Base-by-base conservation (phyloP, 441 rosid species). In the Croton setiger region DNA sequence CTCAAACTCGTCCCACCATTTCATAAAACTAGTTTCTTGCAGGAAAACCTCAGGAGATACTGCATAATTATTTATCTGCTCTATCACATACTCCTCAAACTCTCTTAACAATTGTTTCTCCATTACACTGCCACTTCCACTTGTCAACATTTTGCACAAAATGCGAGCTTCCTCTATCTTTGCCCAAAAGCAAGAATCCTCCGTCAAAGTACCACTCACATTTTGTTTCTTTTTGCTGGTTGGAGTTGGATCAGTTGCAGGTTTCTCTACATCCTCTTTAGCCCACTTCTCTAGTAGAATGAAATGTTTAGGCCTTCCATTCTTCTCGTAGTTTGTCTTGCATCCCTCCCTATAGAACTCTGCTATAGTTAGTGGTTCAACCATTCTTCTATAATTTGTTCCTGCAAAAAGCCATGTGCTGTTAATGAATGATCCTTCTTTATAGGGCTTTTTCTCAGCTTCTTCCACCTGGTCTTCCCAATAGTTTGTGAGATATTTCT, bases 181-280 rank as follows among this genome's bases (percentile, higher is more conserved):
- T 35, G 87, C 85, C 98, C 96, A 92, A 39, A 92, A 92, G 63
- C 91, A 86, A 49, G 98, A 90, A 83, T 92, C 96, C 53, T 81
- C 71, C 0, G 87, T 87, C 20, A 87, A n/a, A 39, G 39, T 70
- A 23, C 51, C 60, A 35, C 39, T 69, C 47, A 80, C 76, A 7
- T 78, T 84, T 69, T 75, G 62, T 47, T 44, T 77, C 60, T 58
- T 72, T 2, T 41, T 37, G 13, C 63, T 11, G 7, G 12, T 57
- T 5, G 72, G 41, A 0, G 12, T 57, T 5, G 72, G 41, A 0
- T 27, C 7, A 9, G 36, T 39, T 0, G 0, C 0, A 5, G 61
- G 59, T 61, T 63, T 74, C 47, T 31, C 66, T 17, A 39, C 60
- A 11, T 68, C 67, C 47, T 70, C 62, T n/a, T 72, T 53, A 55